phyloP scores from a whole-genome alignment of 164 flowering plant species.

The Hamamelis virginiana region DNA sequence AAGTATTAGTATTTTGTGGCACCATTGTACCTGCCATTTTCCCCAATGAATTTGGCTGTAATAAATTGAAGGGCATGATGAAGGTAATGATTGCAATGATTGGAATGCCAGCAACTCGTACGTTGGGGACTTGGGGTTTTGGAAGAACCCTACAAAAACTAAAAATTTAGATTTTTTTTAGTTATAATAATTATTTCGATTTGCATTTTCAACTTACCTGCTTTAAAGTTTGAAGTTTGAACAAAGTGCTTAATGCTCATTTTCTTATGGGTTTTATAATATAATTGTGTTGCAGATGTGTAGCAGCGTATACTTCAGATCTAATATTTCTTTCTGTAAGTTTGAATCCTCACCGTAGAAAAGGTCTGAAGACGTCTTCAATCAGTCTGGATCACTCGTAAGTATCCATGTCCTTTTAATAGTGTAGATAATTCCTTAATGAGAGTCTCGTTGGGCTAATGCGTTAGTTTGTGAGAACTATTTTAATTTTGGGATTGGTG shows the following conservation, averaged over 20 bases:
- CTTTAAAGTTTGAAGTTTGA: not conserved
- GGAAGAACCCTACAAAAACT: not conserved
- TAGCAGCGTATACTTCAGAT: slow-evolving; percentile 87
- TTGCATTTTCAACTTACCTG: not conserved
- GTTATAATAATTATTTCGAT: not conserved
- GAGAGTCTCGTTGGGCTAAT: not conserved
- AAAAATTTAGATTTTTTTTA: not conserved
- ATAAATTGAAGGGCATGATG: not conserved
- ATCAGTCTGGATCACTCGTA: slow-evolving; percentile 93
- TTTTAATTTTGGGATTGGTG: not conserved
- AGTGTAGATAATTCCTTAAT: not conserved
- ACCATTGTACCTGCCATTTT: not conserved
- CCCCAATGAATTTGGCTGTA: not conserved
- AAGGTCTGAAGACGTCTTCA: slow-evolving; percentile 55
- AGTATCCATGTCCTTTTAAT: slow-evolving; percentile 26
- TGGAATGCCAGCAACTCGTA: not conserved
- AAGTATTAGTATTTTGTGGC: too few species aligned
- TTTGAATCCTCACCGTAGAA: slow-evolving; percentile 74
- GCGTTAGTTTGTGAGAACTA: not conserved
- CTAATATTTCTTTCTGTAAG: slow-evolving; percentile 64
- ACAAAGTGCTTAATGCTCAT: too few species aligned
- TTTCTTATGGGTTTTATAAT: not conserved
- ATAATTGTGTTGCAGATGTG: slow-evolving; percentile 68
- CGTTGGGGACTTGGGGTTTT: not conserved
- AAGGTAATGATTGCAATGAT: not conserved